Conservation (phyloP, 345 rosid species). For the Syzygium aromaticum region DNA sequence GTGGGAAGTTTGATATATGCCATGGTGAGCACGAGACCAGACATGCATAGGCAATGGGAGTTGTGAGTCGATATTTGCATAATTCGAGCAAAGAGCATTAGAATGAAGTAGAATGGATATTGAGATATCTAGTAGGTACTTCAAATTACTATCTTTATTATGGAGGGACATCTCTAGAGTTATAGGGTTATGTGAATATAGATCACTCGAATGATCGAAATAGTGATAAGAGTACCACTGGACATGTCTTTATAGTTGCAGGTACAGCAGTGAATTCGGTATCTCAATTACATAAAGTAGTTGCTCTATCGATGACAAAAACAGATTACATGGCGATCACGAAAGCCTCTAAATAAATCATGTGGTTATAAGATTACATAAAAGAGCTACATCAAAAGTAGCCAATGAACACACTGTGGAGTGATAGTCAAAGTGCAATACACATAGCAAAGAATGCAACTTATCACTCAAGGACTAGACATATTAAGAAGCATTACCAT, state of each 20-base stretch:
- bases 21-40: neutral
- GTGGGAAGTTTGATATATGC: too few relatives aligned
- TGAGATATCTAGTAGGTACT: neutral
- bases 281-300: neutral
- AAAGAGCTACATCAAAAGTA: neutral
- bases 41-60: neutral
- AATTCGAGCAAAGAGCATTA: fast-evolving
- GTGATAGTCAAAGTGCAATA: too few relatives aligned
- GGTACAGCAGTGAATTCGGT: fast-evolving
- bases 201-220: too few relatives aligned
- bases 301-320: too few relatives aligned
- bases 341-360: neutral
- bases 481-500: neutral
- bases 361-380: too few relatives aligned
- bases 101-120: too few relatives aligned
- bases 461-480: neutral
- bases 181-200: fast-evolving
- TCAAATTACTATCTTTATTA: neutral
- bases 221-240: neutral
- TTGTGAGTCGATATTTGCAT: neutral
- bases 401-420: neutral
- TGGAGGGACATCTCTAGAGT: neutral
- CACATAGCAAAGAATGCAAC: too few relatives aligned
- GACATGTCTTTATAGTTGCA: neutral
- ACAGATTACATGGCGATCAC: too few relatives aligned